Percentiles rank a stretch among this genome's conserved stretches.
Evolutionary conservation across 164 flowering plant genomes (phyloP).

Genomic region (Sedum album): DNA sequence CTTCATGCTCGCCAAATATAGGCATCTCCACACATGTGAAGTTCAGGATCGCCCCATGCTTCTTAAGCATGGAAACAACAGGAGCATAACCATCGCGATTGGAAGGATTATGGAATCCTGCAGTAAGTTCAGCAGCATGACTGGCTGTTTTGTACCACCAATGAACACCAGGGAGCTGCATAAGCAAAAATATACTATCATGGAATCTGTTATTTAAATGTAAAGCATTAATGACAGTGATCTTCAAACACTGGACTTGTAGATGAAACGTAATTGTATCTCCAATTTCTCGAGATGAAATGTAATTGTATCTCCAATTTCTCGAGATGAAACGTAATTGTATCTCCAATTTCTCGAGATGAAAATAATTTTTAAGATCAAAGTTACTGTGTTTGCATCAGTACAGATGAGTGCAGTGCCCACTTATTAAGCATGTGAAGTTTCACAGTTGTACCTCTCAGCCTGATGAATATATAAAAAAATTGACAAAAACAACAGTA

Average conservation of each 20-base stretch:
- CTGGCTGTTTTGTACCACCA: conserved; percentile 99
- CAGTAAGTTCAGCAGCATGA: conserved; percentile 91
- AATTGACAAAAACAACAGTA: not conserved
- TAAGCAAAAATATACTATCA: conserved; percentile 22
- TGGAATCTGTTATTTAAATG: not conserved
- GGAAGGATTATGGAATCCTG: conserved; percentile 83
- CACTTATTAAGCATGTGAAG: no score
- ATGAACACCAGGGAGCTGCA: conserved; percentile 76
- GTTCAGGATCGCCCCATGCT: conserved; percentile 62
- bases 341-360: not conserved
- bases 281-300: no score
- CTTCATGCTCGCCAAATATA: conserved; percentile 47
- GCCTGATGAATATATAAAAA: not conserved
- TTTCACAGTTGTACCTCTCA: not conserved
- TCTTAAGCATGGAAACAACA: conserved; percentile 61
- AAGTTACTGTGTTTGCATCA: not conserved
- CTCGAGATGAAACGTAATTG: no score
- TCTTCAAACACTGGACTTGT: not conserved
- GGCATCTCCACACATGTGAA: conserved; percentile 56
- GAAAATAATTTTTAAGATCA: not conserved
- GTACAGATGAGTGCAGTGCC: no score
- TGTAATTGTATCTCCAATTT: no score
- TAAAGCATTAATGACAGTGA: not conserved
- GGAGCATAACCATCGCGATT: conserved; percentile 88
- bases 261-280: not conserved